Evolutionary conservation across 73 alveolate species (phyloP), one percentile per base, ranked within the genome.

Genomic region (Breviolum minutum): DNA sequence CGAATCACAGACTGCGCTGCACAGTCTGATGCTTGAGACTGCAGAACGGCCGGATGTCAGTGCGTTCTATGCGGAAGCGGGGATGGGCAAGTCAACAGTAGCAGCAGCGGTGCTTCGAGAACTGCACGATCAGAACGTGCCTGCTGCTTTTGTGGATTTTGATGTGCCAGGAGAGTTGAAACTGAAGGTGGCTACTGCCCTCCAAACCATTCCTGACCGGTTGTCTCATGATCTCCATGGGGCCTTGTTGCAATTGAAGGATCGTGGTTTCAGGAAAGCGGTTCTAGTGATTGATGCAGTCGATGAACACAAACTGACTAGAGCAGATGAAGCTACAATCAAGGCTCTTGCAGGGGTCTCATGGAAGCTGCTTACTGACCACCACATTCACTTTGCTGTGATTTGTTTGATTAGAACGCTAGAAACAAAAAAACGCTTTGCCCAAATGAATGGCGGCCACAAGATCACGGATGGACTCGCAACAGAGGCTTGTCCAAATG

Each of bases 41-140:
- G 30, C 85, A 74, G 0, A 14, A 17, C 40, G 26, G 26, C 85
- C 85, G 29, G 85, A 54, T 74, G 85, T 74, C 85, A 48, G 19
- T 24, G 85, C 85, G 17, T 74, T 19, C 30, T 74, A 12, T 74
- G 85, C 85, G 26, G 85, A 74, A 24, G 85, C 85, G 60, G 85
- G 85, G 17, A 74, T 74, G 85, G 85, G 85, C 60, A 74, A 74
- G 30, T 74, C 85, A 13, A 74, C 85, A 14, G 85, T 74, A n/a
- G 85, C 85, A 74, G 85, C 85, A 74, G 85, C 85, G 85, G 85
- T 74, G 29, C 85, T 74, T 74, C 85, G 19, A 74, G 85, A 74
- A 17, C 85, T 74, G 26, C 85, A 74, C 26, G 17, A 22, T 17
- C 85, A 74, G 30, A 48, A 29, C 29, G 85, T 74, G 26, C 48